phyloP scores from a whole-genome alignment of 805 yeast genomes.

The Starmera dryadoides region DNA sequence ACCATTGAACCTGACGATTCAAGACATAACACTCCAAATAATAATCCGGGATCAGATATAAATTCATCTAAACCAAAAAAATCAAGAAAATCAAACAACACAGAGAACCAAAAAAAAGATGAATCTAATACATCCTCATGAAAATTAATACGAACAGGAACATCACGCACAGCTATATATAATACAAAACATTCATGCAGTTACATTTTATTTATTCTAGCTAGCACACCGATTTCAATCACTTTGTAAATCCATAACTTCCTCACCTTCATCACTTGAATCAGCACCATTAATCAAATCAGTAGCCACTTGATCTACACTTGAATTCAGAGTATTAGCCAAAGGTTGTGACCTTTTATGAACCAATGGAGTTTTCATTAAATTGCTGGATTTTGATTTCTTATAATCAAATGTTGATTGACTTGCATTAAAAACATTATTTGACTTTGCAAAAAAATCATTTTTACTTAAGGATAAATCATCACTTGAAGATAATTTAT shows the following conservation, averaged over 20 bases:
- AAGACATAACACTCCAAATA: no score
- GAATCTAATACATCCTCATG: no score
- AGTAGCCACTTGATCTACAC: constrained; percentile 18
- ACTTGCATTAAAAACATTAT: constrained; percentile 18
- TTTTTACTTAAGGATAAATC: neutral
- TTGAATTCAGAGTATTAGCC: constrained; percentile 9
- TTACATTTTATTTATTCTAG: no score
- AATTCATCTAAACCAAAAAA: no score
- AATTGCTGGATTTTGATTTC: constrained; percentile 1
- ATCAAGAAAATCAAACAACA: no score
- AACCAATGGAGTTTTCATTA: constrained; percentile 17
- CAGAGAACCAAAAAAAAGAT: no score
- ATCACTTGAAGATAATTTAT: constrained; percentile 18
- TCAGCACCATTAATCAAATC: constrained; percentile 23
- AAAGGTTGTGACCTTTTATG: constrained; percentile 14
- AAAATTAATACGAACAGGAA: no score
- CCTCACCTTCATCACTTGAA: constrained; percentile 44
- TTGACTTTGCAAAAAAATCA: constrained; percentile 23
- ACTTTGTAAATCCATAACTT: constrained; percentile 52
- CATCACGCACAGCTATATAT: no score
- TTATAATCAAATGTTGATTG: constrained; percentile 22
- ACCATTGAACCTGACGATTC: no score
- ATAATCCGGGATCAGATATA: no score
- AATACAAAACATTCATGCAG: no score
- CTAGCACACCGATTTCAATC: constrained; percentile 23